Conservation (phyloP, 345 rosid genomes). For the Passiflora organensis region DNA sequence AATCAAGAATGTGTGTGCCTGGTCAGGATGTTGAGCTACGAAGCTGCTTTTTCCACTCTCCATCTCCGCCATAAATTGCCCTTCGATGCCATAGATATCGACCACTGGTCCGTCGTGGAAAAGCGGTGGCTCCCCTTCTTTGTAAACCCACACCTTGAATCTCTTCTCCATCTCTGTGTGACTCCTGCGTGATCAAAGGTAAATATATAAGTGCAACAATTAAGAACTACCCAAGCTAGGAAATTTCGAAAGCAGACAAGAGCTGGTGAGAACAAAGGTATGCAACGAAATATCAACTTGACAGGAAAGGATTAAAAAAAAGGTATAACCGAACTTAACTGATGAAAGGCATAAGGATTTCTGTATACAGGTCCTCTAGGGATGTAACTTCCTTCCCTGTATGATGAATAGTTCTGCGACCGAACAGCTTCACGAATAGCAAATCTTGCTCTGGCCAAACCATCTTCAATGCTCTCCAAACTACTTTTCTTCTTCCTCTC, state of each 20-base stretch:
- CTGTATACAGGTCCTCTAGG: slow-evolving; percentile 58
- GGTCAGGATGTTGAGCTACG: slow-evolving; percentile 32
- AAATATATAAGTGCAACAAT: no score
- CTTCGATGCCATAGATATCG: slow-evolving; percentile 41
- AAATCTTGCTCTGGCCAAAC: slow-evolving; percentile 24
- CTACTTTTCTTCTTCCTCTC: slow-evolving; percentile 12
- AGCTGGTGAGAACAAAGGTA: no score
- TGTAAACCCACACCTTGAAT: slow-evolving; percentile 39
- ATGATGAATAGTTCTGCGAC: slow-evolving; percentile 34
- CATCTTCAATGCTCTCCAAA: slow-evolving; percentile 23
- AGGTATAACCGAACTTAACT: slow-evolving; percentile 35
- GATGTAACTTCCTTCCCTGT: slow-evolving; percentile 28
- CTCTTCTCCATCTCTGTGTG: slow-evolving; percentile 54
- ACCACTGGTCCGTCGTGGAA: slow-evolving; percentile 40
- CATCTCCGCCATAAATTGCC: slow-evolving; percentile 51
- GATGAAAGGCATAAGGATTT: slow-evolving; percentile 64
- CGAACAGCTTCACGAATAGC: slow-evolving; percentile 39
- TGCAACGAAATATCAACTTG: no score
- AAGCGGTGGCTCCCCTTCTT: slow-evolving; percentile 44
- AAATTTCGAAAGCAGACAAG: no score
- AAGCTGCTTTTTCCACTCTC: slow-evolving; percentile 28
- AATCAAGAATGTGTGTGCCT: slow-evolving; percentile 44
- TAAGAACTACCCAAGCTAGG: no score
- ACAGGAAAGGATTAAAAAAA: no score
- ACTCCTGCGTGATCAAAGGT: no score